These are phyloP conservation scores for Boletus fagicola DNA, from an alignment of 768 basidiomycete genomes.

Conservation along the genomic window DNA sequence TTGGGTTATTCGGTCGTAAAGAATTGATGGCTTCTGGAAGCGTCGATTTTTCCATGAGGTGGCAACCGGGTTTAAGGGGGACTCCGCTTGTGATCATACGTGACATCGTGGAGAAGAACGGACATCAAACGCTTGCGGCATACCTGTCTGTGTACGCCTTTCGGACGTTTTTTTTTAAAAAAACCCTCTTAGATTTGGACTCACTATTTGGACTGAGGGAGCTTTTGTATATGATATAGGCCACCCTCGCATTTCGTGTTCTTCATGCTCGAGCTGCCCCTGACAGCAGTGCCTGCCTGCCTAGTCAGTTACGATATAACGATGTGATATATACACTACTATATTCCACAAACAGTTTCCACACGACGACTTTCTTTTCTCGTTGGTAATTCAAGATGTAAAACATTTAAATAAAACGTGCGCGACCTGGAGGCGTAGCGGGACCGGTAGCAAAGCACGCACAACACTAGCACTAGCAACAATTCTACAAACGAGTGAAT, in stretches of 20 bases:
- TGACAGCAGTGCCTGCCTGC: slow-evolving; percentile 4
- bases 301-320: slow-evolving; percentile 27
- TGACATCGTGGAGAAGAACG: slow-evolving; percentile 2
- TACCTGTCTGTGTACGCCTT: slow-evolving; percentile 20
- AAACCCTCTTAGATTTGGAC: slow-evolving; percentile 28
- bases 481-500: slow-evolving; percentile 21
- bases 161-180: slow-evolving; percentile 26
- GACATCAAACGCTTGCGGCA: slow-evolving; percentile 18
- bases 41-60: neutral
- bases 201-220: slow-evolving; percentile 21
- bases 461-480: neutral
- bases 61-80: neutral
- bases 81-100: slow-evolving; percentile 2
- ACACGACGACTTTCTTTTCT: neutral
- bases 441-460: neutral
- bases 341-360: slow-evolving; percentile 19
- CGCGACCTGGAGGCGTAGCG: neutral
- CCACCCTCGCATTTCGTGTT: slow-evolving; percentile 14
- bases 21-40: slow-evolving; percentile 12
- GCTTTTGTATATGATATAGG: slow-evolving; percentile 24
- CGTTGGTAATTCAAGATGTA: slow-evolving; percentile 9
- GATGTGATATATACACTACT: slow-evolving; percentile 30
- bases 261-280: slow-evolving; percentile 4
- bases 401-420: neutral
- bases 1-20: slow-evolving; percentile 30